Evolutionary conservation across 768 basidiomycete species (phyloP), one percentile per base, ranked within the genome.

Genomic region (Pulveroboletus ravenelii): DNA sequence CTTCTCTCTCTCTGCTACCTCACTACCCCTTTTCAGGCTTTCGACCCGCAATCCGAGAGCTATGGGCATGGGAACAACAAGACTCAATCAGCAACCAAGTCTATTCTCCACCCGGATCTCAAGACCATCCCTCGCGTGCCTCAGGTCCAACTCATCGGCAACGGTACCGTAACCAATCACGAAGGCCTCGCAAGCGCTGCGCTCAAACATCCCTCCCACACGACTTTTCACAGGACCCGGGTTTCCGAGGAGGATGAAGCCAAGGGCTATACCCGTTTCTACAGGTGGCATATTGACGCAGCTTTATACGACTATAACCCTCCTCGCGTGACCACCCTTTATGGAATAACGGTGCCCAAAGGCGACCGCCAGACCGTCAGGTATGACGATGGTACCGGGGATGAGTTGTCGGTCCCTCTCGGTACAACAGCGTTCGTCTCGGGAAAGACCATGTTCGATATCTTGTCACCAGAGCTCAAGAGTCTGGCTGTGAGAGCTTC

Each of bases 11-110:
- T 15, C 32, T 14, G 18, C 35, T 43, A 41, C 30, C 44, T 48
- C 23, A 50, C 43, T 39, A 44, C 58, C 45, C 52, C 51, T 25
- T n/a, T 18, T 13, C 32, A 91, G 90, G 85, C 85, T 0, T 93
- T 93, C 64, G 91, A 93, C 64, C 81, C 79, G 2, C 47, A 69
- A 0, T 70, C 76, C 25, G 74, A 80, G 50, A 66, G 68, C 57
- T 93, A 93, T 60, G 91, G 92, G 0, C 91, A 93, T 60, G 89
- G 91, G 2, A 91, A 91, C 68, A 89, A 90, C 74, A 89, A 90
- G 75, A 90, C 87, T 0, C 79, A 83, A 48, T 70, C 72, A 39
- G 82, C 83, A 18, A 78, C 76, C 60, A 85, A 85, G 61, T 92
- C 90, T 4, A 86, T 93, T 59, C 80, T 93, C 13, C 89, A 92